Base-by-base conservation (phyloP, 768 basidiomycete genomes). In the Daedalea quercina region DNA sequence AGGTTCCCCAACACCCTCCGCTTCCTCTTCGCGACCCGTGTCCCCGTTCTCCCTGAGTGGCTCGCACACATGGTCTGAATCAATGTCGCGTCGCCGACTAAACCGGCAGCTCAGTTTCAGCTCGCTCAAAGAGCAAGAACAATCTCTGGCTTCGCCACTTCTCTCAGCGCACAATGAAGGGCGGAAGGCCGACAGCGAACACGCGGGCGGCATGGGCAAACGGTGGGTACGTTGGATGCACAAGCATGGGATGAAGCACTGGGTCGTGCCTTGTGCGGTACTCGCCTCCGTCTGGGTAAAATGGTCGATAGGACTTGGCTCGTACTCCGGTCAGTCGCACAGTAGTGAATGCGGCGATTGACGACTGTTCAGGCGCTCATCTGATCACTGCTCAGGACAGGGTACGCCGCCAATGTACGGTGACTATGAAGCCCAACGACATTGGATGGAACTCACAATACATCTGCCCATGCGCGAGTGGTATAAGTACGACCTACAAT, bases 371-470 rank as follows among this genome's bases (percentile, higher is more conserved):
- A 25, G 47, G 26, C 9, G 47, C 37, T 61, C 41, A 60, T 44
- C 12, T 19, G 33, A 13, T n/a, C 9, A 13, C 33, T 52, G 22
- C 57, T 28, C 56, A 90, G 91, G 92, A 6, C 66, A 79, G 57
- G 73, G 65, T 26, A 79, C 81, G 2, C 87, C 92, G 0, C 91
- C 90, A 0, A 85, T 93, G 83, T 90, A 78, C 57, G 93, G 93
- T 2, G 93, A 95, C 69, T 95, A 90, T 60, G 93, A 95, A 66
- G 93, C 93, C 0, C 93, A 94, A 63, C 74, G 93, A 50, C 93
- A 94, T 68, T 95, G 93, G 93, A 90, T 95, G 89, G 93, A 94
- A 60, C 65, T 95, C 35, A 91, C 90, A 2, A 67, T 84, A 23
- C 87, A 94, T 63, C 72, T 92, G 0, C 89, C 93, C 0, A 61